These are phyloP conservation scores for Corrigiola litoralis DNA, from an alignment of 179 eudicot genomes.

Conservation along the genomic window DNA sequence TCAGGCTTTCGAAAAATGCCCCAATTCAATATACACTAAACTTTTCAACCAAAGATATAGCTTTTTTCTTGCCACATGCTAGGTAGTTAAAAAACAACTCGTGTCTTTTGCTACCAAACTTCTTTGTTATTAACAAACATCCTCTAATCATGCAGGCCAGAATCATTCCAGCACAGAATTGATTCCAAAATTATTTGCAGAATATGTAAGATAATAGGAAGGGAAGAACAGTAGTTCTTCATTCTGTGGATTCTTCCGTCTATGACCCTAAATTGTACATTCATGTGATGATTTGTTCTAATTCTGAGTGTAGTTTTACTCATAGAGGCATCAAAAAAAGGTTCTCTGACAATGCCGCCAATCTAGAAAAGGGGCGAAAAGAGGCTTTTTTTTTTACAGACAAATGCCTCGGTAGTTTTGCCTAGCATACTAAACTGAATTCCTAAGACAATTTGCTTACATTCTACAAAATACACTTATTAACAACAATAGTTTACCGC, in stretches of 20 bases:
- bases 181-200: background rate
- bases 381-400: slow-evolving; percentile 18
- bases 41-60: background rate
- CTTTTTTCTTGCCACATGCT: slow-evolving; percentile 12
- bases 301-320: slow-evolving; percentile 11
- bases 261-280: slow-evolving; percentile 15
- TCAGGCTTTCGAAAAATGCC: background rate
- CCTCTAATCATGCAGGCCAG: background rate
- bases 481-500: slow-evolving; percentile 45
- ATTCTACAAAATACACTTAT: slow-evolving; percentile 24
- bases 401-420: slow-evolving; percentile 13
- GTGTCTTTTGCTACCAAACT: slow-evolving; percentile 11
- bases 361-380: background rate
- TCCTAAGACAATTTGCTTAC: slow-evolving; percentile 12
- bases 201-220: background rate
- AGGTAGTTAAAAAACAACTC: slow-evolving; percentile 14
- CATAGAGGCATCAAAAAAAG: background rate
- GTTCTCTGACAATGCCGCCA: background rate
- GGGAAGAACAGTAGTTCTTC: background rate
- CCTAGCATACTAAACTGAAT: slow-evolving; percentile 17
- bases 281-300: slow-evolving; percentile 15
- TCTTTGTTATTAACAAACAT: background rate
- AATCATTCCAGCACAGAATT: background rate
- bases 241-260: background rate
- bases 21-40: background rate